Evolutionary conservation across 371 early-diverging fungal species (phyloP).

Genomic region (Agmasoma carcini): DNA sequence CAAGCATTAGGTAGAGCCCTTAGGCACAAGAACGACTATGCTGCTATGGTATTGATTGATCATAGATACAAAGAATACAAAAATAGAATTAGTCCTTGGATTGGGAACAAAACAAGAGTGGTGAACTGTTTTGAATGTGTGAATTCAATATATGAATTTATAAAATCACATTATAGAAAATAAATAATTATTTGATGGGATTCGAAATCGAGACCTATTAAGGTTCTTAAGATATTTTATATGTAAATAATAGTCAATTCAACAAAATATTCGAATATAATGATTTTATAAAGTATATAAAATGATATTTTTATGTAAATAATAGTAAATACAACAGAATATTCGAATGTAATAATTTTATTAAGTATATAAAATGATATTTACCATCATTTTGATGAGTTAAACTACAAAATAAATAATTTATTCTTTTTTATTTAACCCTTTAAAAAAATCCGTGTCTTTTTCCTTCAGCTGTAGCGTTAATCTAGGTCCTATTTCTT

Average conservation of each 20-base stretch:
- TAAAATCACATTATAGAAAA: not conserved
- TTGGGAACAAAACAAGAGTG: constrained; percentile 16
- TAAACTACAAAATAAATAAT: no score
- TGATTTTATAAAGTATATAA: no score
- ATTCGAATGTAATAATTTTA: no score
- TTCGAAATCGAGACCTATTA: no score
- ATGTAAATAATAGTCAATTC: no score
- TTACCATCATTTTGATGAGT: no score
- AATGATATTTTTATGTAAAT: no score
- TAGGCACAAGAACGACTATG: constrained; percentile 67
- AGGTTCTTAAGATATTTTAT: no score
- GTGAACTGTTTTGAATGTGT: constrained; percentile 12
- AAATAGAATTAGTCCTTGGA: constrained; percentile 43
- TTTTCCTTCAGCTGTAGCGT: constrained; percentile 28
- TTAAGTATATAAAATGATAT: no score
- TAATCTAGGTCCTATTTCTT: constrained; percentile 39
- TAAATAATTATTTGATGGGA: not conserved
- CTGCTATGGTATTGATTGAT: constrained; percentile 57
- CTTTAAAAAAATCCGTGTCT: constrained; percentile 12
- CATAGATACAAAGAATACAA: constrained; percentile 52
- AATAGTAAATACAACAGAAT: no score
- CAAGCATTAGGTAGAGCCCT: constrained; percentile 75
- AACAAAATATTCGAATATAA: no score
- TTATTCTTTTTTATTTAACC: no score
- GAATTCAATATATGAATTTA: constrained; percentile 5